A percentile compares a stretch with the other conserved stretches of the same genome.
These are phyloP conservation scores for Nannochloris sp. DNA, from an alignment of 139 green algal species.

Conservation along the genomic window DNA sequence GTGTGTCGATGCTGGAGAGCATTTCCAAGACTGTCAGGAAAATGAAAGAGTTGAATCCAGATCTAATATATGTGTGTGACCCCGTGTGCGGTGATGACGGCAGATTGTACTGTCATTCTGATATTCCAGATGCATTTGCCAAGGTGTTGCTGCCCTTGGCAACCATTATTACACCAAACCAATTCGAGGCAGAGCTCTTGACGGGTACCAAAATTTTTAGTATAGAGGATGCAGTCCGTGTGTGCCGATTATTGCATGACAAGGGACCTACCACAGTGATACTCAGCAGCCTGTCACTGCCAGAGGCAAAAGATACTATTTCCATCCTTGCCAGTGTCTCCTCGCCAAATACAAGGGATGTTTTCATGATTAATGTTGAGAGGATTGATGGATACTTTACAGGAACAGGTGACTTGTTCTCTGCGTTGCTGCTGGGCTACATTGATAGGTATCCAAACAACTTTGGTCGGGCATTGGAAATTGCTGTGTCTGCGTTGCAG, in stretches of 20 bases:
- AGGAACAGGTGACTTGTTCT: conserved; percentile 66
- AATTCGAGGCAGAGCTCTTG: conserved; percentile 72
- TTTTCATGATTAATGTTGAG: conserved; percentile 35
- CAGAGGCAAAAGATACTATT: conserved; percentile 28
- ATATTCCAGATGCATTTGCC: conserved; percentile 63
- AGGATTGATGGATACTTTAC: conserved; percentile 68
- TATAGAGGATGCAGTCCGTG: conserved; percentile 40
- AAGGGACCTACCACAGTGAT: conserved; percentile 67
- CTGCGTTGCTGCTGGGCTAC: conserved; percentile 60
- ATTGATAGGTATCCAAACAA: conserved; percentile 41
- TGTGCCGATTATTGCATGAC: conserved; percentile 50
- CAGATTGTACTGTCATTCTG: conserved; percentile 62
- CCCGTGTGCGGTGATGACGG: conserved; percentile 90
- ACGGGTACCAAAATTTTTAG: conserved; percentile 46
- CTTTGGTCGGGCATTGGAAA: conserved; percentile 50
- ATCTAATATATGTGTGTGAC: conserved; percentile 81
- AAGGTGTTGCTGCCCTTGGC: conserved; percentile 55
- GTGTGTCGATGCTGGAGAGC: conserved; percentile 57
- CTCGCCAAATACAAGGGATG: not conserved
- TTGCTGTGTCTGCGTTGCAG: conserved; percentile 57
- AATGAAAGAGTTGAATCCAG: conserved; percentile 49
- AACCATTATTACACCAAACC: conserved; percentile 77
- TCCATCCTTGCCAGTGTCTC: conserved; percentile 56
- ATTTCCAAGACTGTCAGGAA: conserved; percentile 47
- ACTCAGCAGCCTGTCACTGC: conserved; percentile 35